Evolutionary conservation across 2,329 filamentous ascomycete genomes (phyloP), one percentile per base, ranked within the genome.

Genomic region (Fusarium beomiforme): DNA sequence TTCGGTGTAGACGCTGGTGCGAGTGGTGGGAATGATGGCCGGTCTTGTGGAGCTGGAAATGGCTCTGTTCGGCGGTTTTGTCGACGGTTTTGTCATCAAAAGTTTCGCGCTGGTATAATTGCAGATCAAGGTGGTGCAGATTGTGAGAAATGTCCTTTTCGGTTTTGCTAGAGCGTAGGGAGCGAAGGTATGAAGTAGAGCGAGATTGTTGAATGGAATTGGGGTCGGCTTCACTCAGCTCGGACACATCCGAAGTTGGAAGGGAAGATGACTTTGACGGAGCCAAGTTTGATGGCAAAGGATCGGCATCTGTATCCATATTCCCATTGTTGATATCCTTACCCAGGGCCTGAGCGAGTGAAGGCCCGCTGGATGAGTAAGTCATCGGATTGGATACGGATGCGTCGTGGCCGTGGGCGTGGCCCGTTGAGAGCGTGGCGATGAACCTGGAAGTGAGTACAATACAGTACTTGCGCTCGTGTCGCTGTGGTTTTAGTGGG

Each of bases 261-360:
- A 63, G 64, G 57, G 69, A 69, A 59, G 59, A 72, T 64, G 73
- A 73, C 43, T 65, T 39, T 66, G 64, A 61, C 39, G 44, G 46
- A 64, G 67, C 61, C 64, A 67, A 57, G 64, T 73, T 72, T 58
- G 60, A 64, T 53, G 61, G 53, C 63, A 44, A 65, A 61, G 49
- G 74, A 76, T 76, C 75, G 66, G 54, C 75, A 73, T 74, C 59
- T 46, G 71, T 72, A 70, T 75, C 56, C 49, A 58, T 63, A 49
- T 63, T 62, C 21, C 54, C 26, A 23, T 47, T 67, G 44, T 44
- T 61, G 54, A 24, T 42, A 49, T 67, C 46, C 62, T 42, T 46
- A 75, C 73, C 71, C 57, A 76, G 74, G 77, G 78, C 74, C 78
- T 81, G 79, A 80, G 78, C 72, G 79, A 80, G 79, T 79, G 79